Conservation (phyloP, 345 rosid genomes). For the Salix caprea region DNA sequence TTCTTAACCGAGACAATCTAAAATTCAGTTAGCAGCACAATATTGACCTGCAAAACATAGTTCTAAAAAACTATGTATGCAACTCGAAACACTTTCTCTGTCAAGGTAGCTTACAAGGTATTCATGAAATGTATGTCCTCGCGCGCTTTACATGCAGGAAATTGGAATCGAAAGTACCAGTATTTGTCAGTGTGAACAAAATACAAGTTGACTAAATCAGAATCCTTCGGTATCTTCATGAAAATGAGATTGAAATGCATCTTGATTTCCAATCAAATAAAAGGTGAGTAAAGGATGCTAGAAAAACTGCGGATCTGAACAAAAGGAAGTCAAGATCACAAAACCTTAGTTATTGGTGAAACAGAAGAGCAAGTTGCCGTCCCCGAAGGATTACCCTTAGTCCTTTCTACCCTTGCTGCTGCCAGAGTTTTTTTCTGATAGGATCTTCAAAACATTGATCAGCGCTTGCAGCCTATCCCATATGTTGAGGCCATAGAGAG, state of each 20-base stretch:
- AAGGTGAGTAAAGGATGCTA: neutral
- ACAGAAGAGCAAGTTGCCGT: neutral
- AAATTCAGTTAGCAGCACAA: neutral
- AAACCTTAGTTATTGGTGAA: neutral
- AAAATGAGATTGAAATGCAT: neutral
- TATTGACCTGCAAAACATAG: too few species aligned
- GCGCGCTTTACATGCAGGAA: too few species aligned
- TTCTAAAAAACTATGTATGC: too few species aligned
- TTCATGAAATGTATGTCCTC: neutral
- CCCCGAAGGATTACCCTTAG: slow-evolving; percentile 20
- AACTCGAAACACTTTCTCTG: neutral
- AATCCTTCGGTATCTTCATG: neutral
- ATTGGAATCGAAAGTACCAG: neutral
- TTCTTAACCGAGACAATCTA: too few species aligned
- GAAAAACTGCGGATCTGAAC: neutral
- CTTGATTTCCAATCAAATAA: neutral
- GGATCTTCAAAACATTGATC: slow-evolving; percentile 63
- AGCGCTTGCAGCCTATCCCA: slow-evolving; percentile 82
- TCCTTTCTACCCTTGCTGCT: slow-evolving; percentile 41
- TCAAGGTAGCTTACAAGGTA: neutral
- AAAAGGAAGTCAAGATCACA: neutral
- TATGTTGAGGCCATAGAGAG: slow-evolving; percentile 79
- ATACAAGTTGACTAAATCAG: neutral
- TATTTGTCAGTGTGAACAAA: neutral
- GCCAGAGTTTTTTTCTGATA: slow-evolving; percentile 53